Base-by-base conservation (phyloP, 306 rosid genomes). In the Castanea mollissima region DNA sequence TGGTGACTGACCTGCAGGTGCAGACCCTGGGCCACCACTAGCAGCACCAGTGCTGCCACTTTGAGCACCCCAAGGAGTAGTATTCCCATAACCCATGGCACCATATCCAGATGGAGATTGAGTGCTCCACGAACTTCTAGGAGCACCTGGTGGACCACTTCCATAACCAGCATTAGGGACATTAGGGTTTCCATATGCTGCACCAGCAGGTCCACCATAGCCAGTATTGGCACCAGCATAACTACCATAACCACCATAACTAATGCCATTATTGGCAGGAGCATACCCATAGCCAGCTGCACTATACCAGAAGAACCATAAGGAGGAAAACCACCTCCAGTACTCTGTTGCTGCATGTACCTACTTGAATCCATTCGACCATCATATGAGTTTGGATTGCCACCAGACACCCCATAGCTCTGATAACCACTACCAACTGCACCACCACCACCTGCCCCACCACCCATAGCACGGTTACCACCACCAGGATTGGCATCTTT, bases 401-500 rank as follows among this genome's bases (percentile, higher is more conserved):
- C 99, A 79, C 94, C 92, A 82, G 99, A 96, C 69, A 82, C 80
- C 67, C 98, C 98, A 72, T 96, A 96, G 23, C 96, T 92, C 68
- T 87, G 97, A 84, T 91, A 95, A 79, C 94, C 97, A 75, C 89
- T 82, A 27, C 93, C 92, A 54, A 73, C 76, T 35, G 88, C 90
- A 73, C 79, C 84, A 73, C 91, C 86, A n/a, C 94, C 90, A 38
- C 85, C 91, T 13, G 87, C 92, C 68, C 76, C 86, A 49, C 90
- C 89, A 21, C 97, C 92, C 97, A 86, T 85, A 70, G 86, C 67
- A 10, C 97, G 96, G 75, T 96, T 86, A 83, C 93, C 93, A 69
- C 94, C 87, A 80, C 99, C 94, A 29, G 97, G 97, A 81, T 96
- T 96, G 49, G 98, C 92, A 85, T 96, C 99, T 85, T 96, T 96